These are phyloP conservation scores for Arctostaphylos glauca DNA, from an alignment of 148 eudicot genomes.

Conservation along the genomic window DNA sequence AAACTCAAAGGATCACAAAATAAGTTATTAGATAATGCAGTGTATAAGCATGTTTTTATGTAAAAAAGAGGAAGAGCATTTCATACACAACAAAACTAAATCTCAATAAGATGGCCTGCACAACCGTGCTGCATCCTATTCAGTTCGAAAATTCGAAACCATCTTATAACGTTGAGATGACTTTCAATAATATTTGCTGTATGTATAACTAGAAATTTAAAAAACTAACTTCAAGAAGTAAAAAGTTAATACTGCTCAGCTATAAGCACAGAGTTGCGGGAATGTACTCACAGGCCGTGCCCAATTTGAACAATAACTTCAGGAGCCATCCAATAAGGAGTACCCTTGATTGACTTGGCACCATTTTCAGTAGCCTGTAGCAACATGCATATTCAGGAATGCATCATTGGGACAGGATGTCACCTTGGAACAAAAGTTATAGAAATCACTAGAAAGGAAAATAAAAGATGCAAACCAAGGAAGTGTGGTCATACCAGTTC, in stretches of 20 bases:
- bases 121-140: neutral
- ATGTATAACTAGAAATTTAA: neutral
- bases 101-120: neutral
- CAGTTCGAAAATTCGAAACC: neutral
- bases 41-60: neutral
- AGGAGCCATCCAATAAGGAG: slow-evolving; percentile 99
- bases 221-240: slow-evolving; percentile 6
- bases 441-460: neutral
- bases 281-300: slow-evolving; percentile 71
- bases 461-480: neutral
- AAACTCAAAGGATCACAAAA: neutral
- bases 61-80: neutral
- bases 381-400: slow-evolving; percentile 7
- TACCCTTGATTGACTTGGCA: slow-evolving; percentile 99
- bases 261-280: slow-evolving; percentile 11
- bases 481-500: slow-evolving; percentile 57
- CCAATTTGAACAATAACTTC: slow-evolving; percentile 98
- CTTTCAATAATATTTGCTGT: neutral
- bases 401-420: neutral
- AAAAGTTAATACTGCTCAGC: slow-evolving; percentile 4
- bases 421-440: slow-evolving; percentile 7
- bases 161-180: neutral
- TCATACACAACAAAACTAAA: neutral
- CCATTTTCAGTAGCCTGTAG: slow-evolving; percentile 90
- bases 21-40: neutral